Evolutionary conservation across 1,284 basidiomycete species (phyloP).

Genomic region (Somion occarium): DNA sequence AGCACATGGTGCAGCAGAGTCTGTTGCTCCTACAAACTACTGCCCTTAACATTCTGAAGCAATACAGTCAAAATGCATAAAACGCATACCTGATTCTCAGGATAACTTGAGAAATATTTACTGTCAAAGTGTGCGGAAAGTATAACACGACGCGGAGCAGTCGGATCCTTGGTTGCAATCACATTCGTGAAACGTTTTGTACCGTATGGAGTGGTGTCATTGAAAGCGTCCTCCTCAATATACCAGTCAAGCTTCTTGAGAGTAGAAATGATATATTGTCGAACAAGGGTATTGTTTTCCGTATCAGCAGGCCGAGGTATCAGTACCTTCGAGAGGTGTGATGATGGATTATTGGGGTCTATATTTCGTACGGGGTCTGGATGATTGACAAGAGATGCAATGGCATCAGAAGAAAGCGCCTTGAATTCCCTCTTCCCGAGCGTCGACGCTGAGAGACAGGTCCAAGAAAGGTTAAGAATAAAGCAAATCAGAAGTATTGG

Average conservation of each 20-base stretch:
- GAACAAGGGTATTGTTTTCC: conserved; percentile 74
- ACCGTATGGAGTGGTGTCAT: conserved; percentile 81
- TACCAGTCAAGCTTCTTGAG: conserved; percentile 79
- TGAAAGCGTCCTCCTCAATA: conserved; percentile 79
- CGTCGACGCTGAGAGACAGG: conserved; percentile 10
- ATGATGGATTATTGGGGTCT: conserved; percentile 56
- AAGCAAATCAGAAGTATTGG: conserved; percentile 9
- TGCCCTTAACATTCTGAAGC: conserved; percentile 12
- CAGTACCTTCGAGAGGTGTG: conserved; percentile 77
- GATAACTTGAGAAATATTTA: conserved; percentile 78
- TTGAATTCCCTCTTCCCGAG: conserved; percentile 34
- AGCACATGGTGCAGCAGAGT: conserved; percentile 94
- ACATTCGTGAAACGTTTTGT: conserved; percentile 83
- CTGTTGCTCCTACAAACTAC: conserved; percentile 95
- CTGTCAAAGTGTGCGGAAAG: conserved; percentile 95
- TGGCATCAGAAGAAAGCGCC: conserved; percentile 45
- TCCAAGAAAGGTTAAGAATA: conserved; percentile 4
- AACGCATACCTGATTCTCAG: conserved; percentile 62
- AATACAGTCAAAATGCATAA: neutral
- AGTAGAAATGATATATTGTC: conserved; percentile 69
- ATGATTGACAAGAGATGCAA: conserved; percentile 45
- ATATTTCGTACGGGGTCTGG: conserved; percentile 64
- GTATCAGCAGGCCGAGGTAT: conserved; percentile 77
- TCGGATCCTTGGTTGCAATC: conserved; percentile 89
- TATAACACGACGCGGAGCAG: conserved; percentile 79